phyloP scores from a whole-genome alignment of 2,329 filamentous ascomycete species.

The Onygena corvina region DNA sequence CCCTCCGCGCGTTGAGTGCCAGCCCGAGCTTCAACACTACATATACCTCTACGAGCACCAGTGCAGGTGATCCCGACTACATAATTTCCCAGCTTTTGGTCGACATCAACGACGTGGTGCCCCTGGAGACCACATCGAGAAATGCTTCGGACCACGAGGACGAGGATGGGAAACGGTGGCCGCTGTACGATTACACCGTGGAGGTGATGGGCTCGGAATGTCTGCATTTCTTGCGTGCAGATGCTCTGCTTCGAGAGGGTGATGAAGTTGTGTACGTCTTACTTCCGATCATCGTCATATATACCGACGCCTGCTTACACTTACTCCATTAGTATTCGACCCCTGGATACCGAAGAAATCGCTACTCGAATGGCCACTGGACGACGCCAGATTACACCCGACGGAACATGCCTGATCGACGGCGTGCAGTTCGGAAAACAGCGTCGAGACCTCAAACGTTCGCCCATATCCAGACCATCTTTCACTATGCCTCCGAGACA shows the following conservation, averaged over 20 bases:
- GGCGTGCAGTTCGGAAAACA: conserved; percentile 73
- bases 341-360: conserved; percentile 62
- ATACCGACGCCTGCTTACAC: not conserved
- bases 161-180: conserved; percentile 49
- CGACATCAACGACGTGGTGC: conserved; percentile 65
- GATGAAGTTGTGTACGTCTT: conserved; percentile 63
- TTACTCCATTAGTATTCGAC: conserved; percentile 53
- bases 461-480: conserved; percentile 49
- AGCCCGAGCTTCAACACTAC: conserved; percentile 21
- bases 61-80: conserved; percentile 31
- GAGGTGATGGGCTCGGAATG: conserved; percentile 78
- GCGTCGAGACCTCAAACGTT: conserved; percentile 42
- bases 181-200: conserved; percentile 78
- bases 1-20: conserved; percentile 28
- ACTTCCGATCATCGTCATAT: not conserved
- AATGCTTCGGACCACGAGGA: conserved; percentile 15
- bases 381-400: conserved; percentile 64
- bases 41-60: conserved; percentile 10
- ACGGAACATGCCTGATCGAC: conserved; percentile 72
- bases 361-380: conserved; percentile 61
- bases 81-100: conserved; percentile 68
- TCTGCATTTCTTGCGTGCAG: conserved; percentile 67
- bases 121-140: conserved; percentile 55
- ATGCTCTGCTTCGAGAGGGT: conserved; percentile 61
- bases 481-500: conserved; percentile 65